Evolutionary conservation across 768 basidiomycete genomes (phyloP).

Genomic region (Leccinum aurantiacum): DNA sequence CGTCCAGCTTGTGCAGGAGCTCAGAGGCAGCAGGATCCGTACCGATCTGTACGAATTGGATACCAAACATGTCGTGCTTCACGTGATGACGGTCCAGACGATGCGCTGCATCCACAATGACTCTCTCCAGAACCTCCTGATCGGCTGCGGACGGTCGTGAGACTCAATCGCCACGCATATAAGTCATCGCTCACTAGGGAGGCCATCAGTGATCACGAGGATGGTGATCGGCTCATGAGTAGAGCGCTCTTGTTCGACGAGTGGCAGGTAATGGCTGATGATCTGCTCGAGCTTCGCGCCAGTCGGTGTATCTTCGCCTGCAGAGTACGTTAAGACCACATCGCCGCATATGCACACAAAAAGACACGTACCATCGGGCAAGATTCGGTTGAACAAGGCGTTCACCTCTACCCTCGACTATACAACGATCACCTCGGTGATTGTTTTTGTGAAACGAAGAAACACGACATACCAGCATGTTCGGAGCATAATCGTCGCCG

Average conservation of each 20-base stretch:
- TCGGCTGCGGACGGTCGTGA: conserved; percentile 23
- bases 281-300: conserved; percentile 39
- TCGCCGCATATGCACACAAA: neutral
- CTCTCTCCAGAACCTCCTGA: conserved; percentile 25
- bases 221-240: conserved; percentile 36
- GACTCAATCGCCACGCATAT: neutral
- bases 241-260: conserved; percentile 28
- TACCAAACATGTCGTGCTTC: conserved; percentile 41
- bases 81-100: conserved; percentile 38
- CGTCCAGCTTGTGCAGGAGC: conserved; percentile 41
- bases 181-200: conserved; percentile 35
- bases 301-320: conserved; percentile 38
- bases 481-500: conserved; percentile 27
- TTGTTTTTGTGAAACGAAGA: neutral
- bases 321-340: neutral
- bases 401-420: conserved; percentile 26
- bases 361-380: conserved; percentile 22
- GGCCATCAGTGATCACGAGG: conserved; percentile 41
- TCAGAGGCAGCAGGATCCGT: conserved; percentile 37
- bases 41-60: conserved; percentile 50
- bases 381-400: conserved; percentile 26
- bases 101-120: conserved; percentile 38
- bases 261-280: conserved; percentile 37
- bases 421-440: neutral
- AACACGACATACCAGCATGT: conserved; percentile 23